Evolutionary conservation across 176 grass and related monocot species (phyloP), one percentile per base, ranked within the genome.

Genomic region (Alloteropsis semialata): DNA sequence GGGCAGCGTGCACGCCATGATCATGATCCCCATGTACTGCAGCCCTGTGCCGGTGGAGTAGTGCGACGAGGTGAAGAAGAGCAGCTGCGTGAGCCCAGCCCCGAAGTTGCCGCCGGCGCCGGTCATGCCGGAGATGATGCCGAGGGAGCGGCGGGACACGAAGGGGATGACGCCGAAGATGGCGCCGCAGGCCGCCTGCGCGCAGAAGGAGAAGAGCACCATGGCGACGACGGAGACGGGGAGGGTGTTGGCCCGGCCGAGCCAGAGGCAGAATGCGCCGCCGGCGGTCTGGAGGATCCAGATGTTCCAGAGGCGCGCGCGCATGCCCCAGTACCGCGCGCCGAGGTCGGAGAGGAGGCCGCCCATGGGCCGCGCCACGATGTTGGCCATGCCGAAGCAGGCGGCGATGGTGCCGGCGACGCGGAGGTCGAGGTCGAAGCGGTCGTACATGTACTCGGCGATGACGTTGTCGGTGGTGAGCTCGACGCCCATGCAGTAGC

Each of bases 391-490:
- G 45, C 95, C 95, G 18, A 98, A 98, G 77, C 88, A 93, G 4
- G 95, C 95, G 6, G 92, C 95, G 39, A 98, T 95, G 66, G 45
- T 93, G 32, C 95, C 92, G 4, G 95, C 88, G 8, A 74, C 82
- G 2, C 92, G 90, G 8, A 98, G 90, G 71, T 95, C 86, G 3
- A 98, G 90, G 65, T 93, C 75, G 77, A 98, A 98, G 8, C 45
- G 86, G 54, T 98, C 92, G 59, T 76, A 95, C 86, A 74, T 90
- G 82, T 98, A 98, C 84, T 98, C 92, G 3, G 92, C 90, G 62
- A 98, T 98, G 44, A 98, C 88, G n/a, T 98, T 98, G 79, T 95
- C 90, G 2, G 92, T 98, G 32, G 92, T 98, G 16, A 95, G 88
- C 88, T 98, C 90, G 14, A 98, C 95, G 6, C 95, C 95, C 95